Evolutionary conservation across 371 early-diverging fungal genomes (phyloP), one percentile per base, ranked within the genome.

Genomic region (Amoeboaphelidium protococcarum): DNA sequence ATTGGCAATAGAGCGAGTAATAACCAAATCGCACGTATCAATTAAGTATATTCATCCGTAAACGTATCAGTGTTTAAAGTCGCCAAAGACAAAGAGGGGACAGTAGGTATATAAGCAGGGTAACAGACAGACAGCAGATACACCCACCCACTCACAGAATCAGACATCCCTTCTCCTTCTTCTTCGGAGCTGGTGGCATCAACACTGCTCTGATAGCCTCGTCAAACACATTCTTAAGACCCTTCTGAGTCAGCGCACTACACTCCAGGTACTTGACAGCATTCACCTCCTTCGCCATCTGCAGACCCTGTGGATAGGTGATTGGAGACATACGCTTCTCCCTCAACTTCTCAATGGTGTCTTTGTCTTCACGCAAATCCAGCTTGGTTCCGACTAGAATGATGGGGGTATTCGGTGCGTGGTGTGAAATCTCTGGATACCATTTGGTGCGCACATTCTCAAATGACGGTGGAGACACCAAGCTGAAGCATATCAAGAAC

Each of bases 361-460:
- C 79, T 23, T 62, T 63, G 61, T 90, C 91, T 61, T 90, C 88
- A 51, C 92, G 81, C 57, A 91, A 67, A 78, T 99, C 99, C 44
- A 84, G 71, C 67, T 97, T 96, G 48, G 95, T 94, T n/a, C 94
- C 94, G 21, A 96, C 92, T 21, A 97, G 76, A 54, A 99, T 84
- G 49, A 80, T 76, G 20, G 97, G 96, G 41, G 82, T 76, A 58
- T 80, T 78, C 49, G 95, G 91, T 41, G 84, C 82, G 59, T 90
- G 91, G 62, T 89, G 88, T 56, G 71, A 71, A 58, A 95, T 82
- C 64, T 94, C 94, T 6, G 91, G 87, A 56, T 68, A 73, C 90
- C 92, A 94, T 82, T 78, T 81, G 42, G 77, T 74, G 54, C 71
- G 62, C 44, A 82, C 77, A 62, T 81, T 82, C 53, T 79, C 78